Conservation (phyloP, 306 rosid species). For the Vicia faba region DNA sequence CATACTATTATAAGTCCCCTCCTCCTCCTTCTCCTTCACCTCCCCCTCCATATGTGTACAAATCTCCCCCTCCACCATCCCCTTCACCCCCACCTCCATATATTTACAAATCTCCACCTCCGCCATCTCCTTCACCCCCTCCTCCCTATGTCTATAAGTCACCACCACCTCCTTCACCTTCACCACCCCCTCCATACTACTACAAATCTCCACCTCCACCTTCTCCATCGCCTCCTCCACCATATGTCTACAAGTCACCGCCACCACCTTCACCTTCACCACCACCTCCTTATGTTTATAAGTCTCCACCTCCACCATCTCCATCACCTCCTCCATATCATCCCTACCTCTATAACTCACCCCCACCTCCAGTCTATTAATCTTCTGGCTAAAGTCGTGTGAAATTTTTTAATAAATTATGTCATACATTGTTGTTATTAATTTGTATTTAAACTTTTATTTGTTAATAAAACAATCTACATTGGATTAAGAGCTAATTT, state of each 20-base stretch:
- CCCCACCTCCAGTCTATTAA: conserved; percentile 21
- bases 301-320: too few relatives aligned
- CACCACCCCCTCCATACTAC: conserved; percentile 28
- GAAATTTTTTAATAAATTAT: not conserved
- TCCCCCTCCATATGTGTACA: not conserved
- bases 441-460: too few relatives aligned
- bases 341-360: too few relatives aligned
- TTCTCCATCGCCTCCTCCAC: conserved; percentile 16
- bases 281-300: too few relatives aligned
- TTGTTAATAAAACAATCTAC: too few relatives aligned
- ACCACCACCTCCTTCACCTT: not conserved
- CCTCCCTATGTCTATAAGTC: conserved; percentile 1
- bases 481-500: too few relatives aligned
- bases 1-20: not conserved
- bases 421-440: too few relatives aligned
- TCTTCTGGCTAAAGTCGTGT: not conserved
- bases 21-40: conserved; percentile 23
- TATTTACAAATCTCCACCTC: not conserved
- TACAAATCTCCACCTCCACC: not conserved
- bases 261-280: too few relatives aligned
- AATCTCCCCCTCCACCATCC: conserved; percentile 18
- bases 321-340: conserved; percentile 15
- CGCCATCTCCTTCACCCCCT: conserved; percentile 33
- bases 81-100: conserved; percentile 25
- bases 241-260: not conserved